Base-by-base conservation (phyloP, 2,329 filamentous ascomycete genomes). In the Clonostachys rhizophaga region DNA sequence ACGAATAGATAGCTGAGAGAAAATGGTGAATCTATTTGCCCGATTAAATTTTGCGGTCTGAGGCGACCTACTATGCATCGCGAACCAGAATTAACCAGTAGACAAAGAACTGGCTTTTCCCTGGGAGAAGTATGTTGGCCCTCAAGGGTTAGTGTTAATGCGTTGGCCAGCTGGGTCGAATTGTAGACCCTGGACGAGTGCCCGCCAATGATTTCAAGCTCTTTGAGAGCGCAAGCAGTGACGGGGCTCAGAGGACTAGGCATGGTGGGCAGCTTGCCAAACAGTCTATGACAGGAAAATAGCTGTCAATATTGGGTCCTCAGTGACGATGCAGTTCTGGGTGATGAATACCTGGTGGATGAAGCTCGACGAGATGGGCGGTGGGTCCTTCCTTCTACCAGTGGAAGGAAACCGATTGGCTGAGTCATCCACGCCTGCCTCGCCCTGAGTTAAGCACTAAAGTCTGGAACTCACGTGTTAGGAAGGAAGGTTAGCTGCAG, bases 181-280 rank as follows among this genome's bases (percentile, higher is more conserved):
- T 55, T 52, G 39, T 56, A 64, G 4, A 53, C 44, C 35, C 49
- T 55, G 8, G 51, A 46, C 6, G 51, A 50, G 7, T 36, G 18
- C 13, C 52, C 55, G 47, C 59, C 53, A 16, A 52, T 53, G 17
- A 67, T 55, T 47, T 65, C 61, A 12, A 66, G 48, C 40, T 55
- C 53, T 43, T 47, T 50, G 39, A 67, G 60, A n/a, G 55, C 55
- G 40, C 61, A 64, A 5, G 49, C 44, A 6, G 55, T 60, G 14
- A 66, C 56, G 11, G 64, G 64, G 9, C 58, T 62, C 11, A 55
- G 52, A 16, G 61, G 54, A 2, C 50, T 46, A 42, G 58, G 47
- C 63, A 66, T 47, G 10, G 9, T 62, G 12, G 30, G 17, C 13
- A 39, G 24, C 24, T 11, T 16, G 30, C 6, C 14, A 9, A 35